phyloP scores from a whole-genome alignment of 1,284 basidiomycete species.

The Moesziomyces sp. region DNA sequence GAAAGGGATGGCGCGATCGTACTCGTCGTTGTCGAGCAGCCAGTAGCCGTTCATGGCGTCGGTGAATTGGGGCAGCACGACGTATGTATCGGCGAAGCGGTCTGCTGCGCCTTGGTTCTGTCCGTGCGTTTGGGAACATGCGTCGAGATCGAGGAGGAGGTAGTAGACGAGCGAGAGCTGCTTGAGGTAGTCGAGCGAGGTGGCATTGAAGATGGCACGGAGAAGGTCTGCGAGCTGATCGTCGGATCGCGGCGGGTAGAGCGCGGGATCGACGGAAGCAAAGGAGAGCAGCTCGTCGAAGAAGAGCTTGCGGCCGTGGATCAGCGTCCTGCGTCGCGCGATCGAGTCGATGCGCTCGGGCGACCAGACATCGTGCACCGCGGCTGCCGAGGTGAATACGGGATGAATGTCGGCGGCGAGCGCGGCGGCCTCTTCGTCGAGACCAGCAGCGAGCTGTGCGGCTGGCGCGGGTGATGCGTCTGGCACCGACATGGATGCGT shows the following conservation, averaged over 20 bases:
- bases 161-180: conserved; percentile 50
- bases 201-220: conserved; percentile 31
- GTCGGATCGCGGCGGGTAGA: conserved; percentile 33
- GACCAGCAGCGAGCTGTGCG: not conserved
- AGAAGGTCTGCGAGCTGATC: conserved; percentile 29
- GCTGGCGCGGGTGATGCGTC: not conserved
- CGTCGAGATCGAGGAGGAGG: conserved; percentile 43
- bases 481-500: conserved; percentile 13
- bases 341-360: conserved; percentile 15
- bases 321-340: conserved; percentile 8
- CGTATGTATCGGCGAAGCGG: conserved; percentile 42
- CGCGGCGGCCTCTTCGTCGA: conserved; percentile 32
- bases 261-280: conserved; percentile 33
- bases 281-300: conserved; percentile 49
- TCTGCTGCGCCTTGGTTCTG: conserved; percentile 13
- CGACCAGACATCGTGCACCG: conserved; percentile 31
- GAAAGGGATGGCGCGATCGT: conserved; percentile 39
- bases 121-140: conserved; percentile 6
- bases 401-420: conserved; percentile 37
- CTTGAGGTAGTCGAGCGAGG: conserved; percentile 48
- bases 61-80: conserved; percentile 42
- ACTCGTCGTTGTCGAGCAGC: conserved; percentile 50
- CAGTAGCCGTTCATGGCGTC: conserved; percentile 55
- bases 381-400: conserved; percentile 25
- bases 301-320: conserved; percentile 34